Evolutionary conservation across 148 eudicot species (phyloP), one percentile per base, ranked within the genome.

Genomic region (Cornus kousa): DNA sequence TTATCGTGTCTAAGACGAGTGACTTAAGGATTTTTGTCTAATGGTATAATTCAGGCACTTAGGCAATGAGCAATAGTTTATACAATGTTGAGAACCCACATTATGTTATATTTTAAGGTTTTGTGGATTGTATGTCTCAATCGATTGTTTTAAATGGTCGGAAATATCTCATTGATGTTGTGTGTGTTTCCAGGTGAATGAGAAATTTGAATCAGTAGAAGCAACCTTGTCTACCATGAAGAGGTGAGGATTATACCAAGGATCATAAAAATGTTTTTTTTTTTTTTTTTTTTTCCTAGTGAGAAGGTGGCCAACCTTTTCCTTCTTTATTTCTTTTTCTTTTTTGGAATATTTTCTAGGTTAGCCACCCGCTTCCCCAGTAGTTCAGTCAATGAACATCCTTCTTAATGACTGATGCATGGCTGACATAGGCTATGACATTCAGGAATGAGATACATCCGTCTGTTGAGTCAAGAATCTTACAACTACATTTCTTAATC

Each of bases 401-500:
- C 16, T 20, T 13, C 3, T 66, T 11, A 19, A 14, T 35, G 37
- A 35, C 3, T 35, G 19, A 13, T 57, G 62, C 20, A 13, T 57
- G 2, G 1, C 22, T 62, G 66, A 73, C 39, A 55, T 1, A 33
- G 35, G 37, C 8, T 12, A 62, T 68, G 59, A 73, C 23, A 46
- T 77, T 69, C 78, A 75, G 43, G 5, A 75, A 55, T 70, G 76
- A 48, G 75, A 24, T 10, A 13, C 67, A 46, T 23, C 48, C 70
- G 28, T 28, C 28, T 72, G 22, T 72, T 5, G 76, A 72, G 60
- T 68, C 81, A 75, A 86, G 78, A 76, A 76, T 35, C 67, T 78
- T 83, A 66, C 68, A 70, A 62, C 82, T 87, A 31, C 28, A 71
- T 65, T 87, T 87, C 82, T 67, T 37, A 65, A 59, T 71, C 39